These are phyloP conservation scores for Penicillium sp. DNA, from an alignment of 2,329 filamentous ascomycete species.

Conservation along the genomic window DNA sequence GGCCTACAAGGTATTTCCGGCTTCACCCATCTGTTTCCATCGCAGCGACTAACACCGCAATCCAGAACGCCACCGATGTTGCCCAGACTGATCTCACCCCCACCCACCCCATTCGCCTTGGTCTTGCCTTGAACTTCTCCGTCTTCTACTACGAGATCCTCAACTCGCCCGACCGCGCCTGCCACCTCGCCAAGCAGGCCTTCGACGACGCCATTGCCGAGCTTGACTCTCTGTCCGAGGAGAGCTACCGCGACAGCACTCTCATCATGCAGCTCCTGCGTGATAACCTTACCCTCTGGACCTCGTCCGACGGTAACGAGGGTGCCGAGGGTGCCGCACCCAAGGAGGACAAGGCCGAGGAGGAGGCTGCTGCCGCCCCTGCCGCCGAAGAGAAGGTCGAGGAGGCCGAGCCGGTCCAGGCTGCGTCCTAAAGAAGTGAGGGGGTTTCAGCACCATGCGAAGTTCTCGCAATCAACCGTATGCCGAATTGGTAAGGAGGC, in stretches of 20 bases:
- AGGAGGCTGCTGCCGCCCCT: slow-evolving; percentile 53
- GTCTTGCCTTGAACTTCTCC: slow-evolving; percentile 97
- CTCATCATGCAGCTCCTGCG: slow-evolving; percentile 99
- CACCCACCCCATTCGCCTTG: slow-evolving; percentile 96
- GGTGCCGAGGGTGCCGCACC: slow-evolving; percentile 58
- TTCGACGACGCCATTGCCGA: slow-evolving; percentile 99
- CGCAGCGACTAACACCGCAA: slow-evolving; percentile 6
- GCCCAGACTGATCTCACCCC: slow-evolving; percentile 97
- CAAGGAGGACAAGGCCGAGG: slow-evolving; percentile 67
- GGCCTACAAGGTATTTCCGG: slow-evolving; percentile 85
- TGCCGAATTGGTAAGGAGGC: slow-evolving; percentile 40
- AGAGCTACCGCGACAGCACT: slow-evolving; percentile 98
- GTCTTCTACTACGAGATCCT: slow-evolving; percentile 99
- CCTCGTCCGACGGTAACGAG: slow-evolving; percentile 87
- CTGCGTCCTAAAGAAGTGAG: slow-evolving; percentile 41
- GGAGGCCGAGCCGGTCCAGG: slow-evolving; percentile 45
- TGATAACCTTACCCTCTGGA: slow-evolving; percentile 98
- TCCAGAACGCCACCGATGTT: slow-evolving; percentile 88
- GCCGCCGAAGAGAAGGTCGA: slow-evolving; percentile 49
- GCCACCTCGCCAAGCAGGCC: slow-evolving; percentile 98
- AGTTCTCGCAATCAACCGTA: slow-evolving; percentile 30
- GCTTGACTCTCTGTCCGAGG: slow-evolving; percentile 96
- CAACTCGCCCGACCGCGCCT: slow-evolving; percentile 96
- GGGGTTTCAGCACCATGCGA: slow-evolving; percentile 10
- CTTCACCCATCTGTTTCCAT: background rate